Base-by-base conservation (phyloP, 495 filamentous ascomycete genomes). In the Trichoderma parareesei region DNA sequence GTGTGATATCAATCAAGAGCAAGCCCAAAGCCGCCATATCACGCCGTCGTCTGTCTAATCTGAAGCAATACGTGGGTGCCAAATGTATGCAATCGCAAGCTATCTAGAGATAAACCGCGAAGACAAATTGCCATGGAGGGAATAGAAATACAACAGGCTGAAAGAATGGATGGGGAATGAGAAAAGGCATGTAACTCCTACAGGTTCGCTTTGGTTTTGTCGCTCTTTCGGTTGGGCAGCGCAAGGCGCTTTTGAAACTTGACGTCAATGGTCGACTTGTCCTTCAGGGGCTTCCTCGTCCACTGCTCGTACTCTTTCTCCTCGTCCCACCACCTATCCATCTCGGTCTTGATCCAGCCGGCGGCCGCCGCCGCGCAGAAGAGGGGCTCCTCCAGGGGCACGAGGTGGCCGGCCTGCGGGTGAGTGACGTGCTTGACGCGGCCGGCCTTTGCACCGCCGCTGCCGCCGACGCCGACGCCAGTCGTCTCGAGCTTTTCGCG, bases 361-460 rank as follows among this genome's bases (percentile, higher is more conserved):
- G 79, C 84, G 5, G 84, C 83, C 48, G 84, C 79, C 61, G 84
- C 78, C 7, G 89, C 90, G 60, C 84, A 88, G 66, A 83, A 77
- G n/a, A 70, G 76, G 13, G 88, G 87, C 60, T 83, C 82, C 72
- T 96, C 91, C 81, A 95, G 89, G 2, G 94, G 89, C 60, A 97
- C 82, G 41, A 97, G 74, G 76, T 98, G 94, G 1, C 94, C 91
- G 14, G 79, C 79, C 0, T 82, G 84, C 60, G 87, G 76, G 4
- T 97, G 71, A 16, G 84, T 78, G 3, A 90, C 85, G 63, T 88
- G 75, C 59, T 82, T 78, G 0, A 97, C 92, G n/a, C 87, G 77
- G 0, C 91, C 89, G n/a, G 80, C 79, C 40, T 71, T 69, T 3
- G 68, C 76, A 2, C 89, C 90, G 2, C 90, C 90, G 71, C 82